phyloP scores from a whole-genome alignment of 2,329 filamentous ascomycete genomes.

The Ophiostoma himal-ulmi region DNA sequence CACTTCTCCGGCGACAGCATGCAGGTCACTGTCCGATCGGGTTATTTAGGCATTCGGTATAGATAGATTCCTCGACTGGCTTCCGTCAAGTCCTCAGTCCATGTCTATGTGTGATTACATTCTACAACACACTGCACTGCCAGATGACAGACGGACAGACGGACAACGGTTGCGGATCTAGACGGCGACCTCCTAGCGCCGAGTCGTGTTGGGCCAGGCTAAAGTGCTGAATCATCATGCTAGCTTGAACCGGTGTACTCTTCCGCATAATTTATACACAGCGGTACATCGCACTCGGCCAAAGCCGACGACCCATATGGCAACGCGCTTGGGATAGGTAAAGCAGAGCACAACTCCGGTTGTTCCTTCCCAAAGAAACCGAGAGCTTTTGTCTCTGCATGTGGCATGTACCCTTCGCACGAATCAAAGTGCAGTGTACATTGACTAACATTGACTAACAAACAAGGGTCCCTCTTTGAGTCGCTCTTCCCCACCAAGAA shows the following conservation, averaged over 20 bases:
- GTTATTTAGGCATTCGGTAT: neutral
- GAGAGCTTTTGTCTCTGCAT: neutral
- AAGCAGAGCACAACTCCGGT: neutral
- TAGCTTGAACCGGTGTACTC: neutral
- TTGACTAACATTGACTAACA: neutral
- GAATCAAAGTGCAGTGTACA: neutral
- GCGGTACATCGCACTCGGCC: neutral
- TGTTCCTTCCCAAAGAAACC: neutral
- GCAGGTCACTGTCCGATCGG: neutral
- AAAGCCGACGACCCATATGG: neutral
- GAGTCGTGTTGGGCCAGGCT: neutral
- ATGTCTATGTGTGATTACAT: neutral
- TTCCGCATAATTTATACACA: neutral
- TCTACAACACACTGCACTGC: neutral
- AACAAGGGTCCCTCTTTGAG: neutral
- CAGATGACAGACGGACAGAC: too few relatives aligned
- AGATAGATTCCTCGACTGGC: too few relatives aligned
- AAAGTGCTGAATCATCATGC: neutral
- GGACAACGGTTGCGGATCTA: neutral
- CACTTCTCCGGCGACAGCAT: neutral
- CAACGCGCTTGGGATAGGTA: neutral
- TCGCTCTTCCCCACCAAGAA: neutral
- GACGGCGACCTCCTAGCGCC: conserved; percentile 13
- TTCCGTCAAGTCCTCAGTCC: neutral
- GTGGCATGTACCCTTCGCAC: neutral